A percentile compares a stretch with the other conserved stretches of the same genome.
These are phyloP conservation scores for Serendipita sp. DNA, from an alignment of 768 basidiomycete species.

Conservation along the genomic window DNA sequence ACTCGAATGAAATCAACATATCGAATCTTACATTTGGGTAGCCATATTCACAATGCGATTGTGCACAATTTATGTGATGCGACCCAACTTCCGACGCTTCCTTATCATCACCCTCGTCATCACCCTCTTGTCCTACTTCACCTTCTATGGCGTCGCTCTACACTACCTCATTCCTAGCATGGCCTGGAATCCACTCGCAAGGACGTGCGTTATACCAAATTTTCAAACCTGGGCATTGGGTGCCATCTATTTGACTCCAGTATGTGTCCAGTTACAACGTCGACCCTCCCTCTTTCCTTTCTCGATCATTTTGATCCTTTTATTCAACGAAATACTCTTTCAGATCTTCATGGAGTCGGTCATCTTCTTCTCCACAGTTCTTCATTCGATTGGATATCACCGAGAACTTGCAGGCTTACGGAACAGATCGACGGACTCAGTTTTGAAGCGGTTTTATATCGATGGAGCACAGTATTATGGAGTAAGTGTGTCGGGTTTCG, in stretches of 20 bases:
- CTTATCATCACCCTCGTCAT: background rate
- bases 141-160: background rate
- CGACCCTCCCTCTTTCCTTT: background rate
- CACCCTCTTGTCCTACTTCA: background rate
- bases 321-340: no score
- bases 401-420: background rate
- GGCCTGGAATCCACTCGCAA: background rate
- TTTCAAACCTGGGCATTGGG: background rate
- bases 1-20: background rate
- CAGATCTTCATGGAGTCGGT: background rate
- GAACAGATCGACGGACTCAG: background rate
- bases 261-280: background rate
- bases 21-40: background rate
- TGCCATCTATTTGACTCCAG: background rate
- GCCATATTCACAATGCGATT: background rate
- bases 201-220: background rate
- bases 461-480: background rate
- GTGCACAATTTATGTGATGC: background rate
- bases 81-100: background rate
- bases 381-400: background rate
- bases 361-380: background rate
- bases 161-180: background rate
- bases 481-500: background rate
- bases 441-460: background rate
- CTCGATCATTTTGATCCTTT: no score